These are phyloP conservation scores for Stagonosporopsis rhizophila DNA, from an alignment of 2,329 filamentous ascomycete species.

Conservation along the genomic window DNA sequence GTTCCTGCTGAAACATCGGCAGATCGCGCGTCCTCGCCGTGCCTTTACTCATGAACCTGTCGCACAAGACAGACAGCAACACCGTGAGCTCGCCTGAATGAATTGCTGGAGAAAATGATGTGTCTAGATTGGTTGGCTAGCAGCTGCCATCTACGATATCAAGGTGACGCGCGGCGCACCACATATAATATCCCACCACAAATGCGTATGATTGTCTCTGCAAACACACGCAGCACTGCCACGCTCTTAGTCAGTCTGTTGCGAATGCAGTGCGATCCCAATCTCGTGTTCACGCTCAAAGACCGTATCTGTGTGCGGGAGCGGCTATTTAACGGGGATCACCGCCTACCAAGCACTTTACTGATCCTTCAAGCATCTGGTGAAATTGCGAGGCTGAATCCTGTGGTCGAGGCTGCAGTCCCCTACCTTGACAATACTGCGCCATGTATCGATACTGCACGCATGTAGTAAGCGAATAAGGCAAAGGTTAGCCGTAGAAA, in stretches of 20 bases:
- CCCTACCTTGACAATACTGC: conserved; percentile 3
- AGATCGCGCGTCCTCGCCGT: conserved; percentile 5
- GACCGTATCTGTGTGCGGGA: conserved; percentile 17
- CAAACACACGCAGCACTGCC: conserved; percentile 9
- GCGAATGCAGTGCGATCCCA: conserved; percentile 10
- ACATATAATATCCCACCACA: conserved; percentile 34
- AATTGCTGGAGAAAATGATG: background rate
- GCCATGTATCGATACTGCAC: conserved; percentile 2
- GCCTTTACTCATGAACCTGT: conserved; percentile 4
- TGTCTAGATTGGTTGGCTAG: background rate
- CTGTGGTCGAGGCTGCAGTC: conserved; percentile 15
- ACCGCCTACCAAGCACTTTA: conserved; percentile 13
- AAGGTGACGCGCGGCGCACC: conserved; percentile 43
- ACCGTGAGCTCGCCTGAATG: background rate
- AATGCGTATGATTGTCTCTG: background rate
- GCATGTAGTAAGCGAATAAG: conserved; percentile 5
- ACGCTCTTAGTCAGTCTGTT: conserved; percentile 10
- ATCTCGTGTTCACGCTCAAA: conserved; percentile 13
- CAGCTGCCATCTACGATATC: conserved; percentile 8
- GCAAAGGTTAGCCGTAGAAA: conserved; percentile 2
- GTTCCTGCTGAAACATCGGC: conserved; percentile 18
- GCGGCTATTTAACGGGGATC: conserved; percentile 17
- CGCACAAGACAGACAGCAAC: conserved; percentile 2
- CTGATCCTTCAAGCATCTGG: conserved; percentile 12
- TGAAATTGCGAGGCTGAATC: conserved; percentile 19